Evolutionary conservation across 78 protist species (phyloP), one percentile per base, ranked within the genome.

Genomic region (Dictyostelium firmibasis): DNA sequence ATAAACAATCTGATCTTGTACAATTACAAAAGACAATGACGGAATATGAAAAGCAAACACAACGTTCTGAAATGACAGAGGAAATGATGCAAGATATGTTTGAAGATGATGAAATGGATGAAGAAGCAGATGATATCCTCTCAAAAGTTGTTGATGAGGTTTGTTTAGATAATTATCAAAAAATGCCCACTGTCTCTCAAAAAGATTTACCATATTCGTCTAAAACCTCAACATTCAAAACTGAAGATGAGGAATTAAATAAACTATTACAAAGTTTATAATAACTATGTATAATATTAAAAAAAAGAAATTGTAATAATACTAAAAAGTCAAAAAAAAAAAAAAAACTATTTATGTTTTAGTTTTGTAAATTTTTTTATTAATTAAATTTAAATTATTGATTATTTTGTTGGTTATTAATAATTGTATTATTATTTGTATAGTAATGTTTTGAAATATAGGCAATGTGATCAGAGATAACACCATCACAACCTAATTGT

Each of bases 391-490:
- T 4, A 5, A 57, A 20, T 62, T 62, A 9, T n/a, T n/a, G 25
- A 62, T 62, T 62, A 25, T 20, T 62, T n/a, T 25, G 25, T 27
- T 29, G 31, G 14, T 67, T 67, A 25, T 67, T 67, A 27, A 67
- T 27, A 67, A 67, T 67, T 18, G 67, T 57, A 67, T 67, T 67
- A 67, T 67, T 67, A 67, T 67, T 67, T 27, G 75, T 67, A 27
- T 67, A 67, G 23, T 79, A 83, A 84, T 84, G 86, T 60, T 93
- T 93, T 64, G 83, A 85, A 27, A 93, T 81, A 57, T 93, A 86
- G 8, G 96, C 96, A 33, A 93, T 91, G 35, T 93, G 96, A 78
- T 97, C 98, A 11, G 81, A 91, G 78, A 97, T 97, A 18, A 97
- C 91, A 9, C 95, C 98, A 76, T 97, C 98, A 27, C 92, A 94